Conservation (phyloP, 2,329 filamentous ascomycete genomes). For the Tricladium varicosporioides region DNA sequence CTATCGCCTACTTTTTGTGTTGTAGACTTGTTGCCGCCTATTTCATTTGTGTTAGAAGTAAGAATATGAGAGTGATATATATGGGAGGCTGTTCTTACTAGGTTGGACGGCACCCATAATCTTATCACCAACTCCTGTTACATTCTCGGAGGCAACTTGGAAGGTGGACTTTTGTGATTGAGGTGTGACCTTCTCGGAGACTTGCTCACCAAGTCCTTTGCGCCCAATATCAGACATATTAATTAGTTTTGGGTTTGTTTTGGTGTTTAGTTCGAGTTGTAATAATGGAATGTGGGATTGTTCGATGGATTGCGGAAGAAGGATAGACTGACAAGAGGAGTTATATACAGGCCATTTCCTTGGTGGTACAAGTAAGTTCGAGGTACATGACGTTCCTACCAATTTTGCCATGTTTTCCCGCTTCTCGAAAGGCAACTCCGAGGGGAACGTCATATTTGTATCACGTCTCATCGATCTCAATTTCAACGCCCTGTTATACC, state of each 20-base stretch:
- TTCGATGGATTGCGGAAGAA: neutral
- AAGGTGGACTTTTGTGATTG: constrained; percentile 52
- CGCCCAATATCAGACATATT: constrained; percentile 49
- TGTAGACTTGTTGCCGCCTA: constrained; percentile 2
- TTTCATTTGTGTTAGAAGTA: neutral
- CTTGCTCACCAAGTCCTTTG: constrained; percentile 49
- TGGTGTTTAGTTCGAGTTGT: constrained; percentile 2
- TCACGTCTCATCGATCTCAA: too few relatives aligned
- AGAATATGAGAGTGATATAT: neutral
- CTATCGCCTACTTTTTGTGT: constrained; percentile 45
- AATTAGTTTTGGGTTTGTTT: constrained; percentile 16
- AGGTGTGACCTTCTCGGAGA: constrained; percentile 48
- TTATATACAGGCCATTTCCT: neutral
- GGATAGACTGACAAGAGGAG: neutral
- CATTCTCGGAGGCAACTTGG: constrained; percentile 38
- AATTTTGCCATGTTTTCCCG: too few relatives aligned
- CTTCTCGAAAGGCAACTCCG: too few relatives aligned
- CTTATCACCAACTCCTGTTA: constrained; percentile 45
- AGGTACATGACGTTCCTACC: too few relatives aligned
- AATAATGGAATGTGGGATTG: neutral
- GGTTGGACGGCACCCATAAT: constrained; percentile 47
- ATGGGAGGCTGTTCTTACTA: constrained; percentile 33
- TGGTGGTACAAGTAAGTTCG: too few relatives aligned
- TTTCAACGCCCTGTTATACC: too few relatives aligned
- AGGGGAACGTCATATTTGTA: too few relatives aligned